Evolutionary conservation across 208 protist genomes (phyloP).

Genomic region (Balamuthia mandrillaris): DNA sequence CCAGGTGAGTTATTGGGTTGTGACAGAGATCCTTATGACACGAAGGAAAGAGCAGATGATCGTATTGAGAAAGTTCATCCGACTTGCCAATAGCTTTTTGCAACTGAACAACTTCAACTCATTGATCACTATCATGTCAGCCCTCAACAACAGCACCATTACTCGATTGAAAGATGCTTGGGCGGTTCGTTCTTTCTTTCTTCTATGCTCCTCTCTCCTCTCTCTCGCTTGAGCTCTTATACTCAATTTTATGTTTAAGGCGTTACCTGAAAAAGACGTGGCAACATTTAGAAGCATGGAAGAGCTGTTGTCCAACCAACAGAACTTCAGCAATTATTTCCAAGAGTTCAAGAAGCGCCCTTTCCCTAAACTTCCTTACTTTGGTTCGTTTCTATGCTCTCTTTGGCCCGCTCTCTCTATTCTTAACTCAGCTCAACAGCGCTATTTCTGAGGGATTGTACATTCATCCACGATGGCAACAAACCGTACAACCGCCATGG

Average conservation of each 20-base stretch:
- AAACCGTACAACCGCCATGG: neutral
- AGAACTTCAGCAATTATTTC: neutral
- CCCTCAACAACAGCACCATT: neutral
- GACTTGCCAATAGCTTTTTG: neutral
- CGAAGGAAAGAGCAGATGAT: neutral
- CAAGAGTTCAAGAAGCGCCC: neutral
- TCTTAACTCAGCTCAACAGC: neutral
- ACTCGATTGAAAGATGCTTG: neutral
- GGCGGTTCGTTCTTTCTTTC: neutral
- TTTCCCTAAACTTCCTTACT: slow-evolving; percentile 29
- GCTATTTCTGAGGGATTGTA: neutral
- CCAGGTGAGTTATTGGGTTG: slow-evolving; percentile 34
- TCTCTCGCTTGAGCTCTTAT: too few relatives aligned
- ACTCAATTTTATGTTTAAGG: neutral
- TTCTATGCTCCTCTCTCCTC: neutral
- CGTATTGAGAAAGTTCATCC: neutral
- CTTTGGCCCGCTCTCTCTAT: too few relatives aligned
- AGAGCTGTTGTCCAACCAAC: neutral
- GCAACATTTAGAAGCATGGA: neutral
- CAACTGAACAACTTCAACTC: neutral
- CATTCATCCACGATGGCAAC: slow-evolving; percentile 20
- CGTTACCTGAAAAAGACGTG: neutral
- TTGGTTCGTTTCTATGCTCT: too few relatives aligned
- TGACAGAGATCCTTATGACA: neutral
- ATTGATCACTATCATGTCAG: neutral